Evolutionary conservation across 768 basidiomycete genomes (phyloP), one percentile per base, ranked within the genome.

Genomic region (Kondoa malvinella): DNA sequence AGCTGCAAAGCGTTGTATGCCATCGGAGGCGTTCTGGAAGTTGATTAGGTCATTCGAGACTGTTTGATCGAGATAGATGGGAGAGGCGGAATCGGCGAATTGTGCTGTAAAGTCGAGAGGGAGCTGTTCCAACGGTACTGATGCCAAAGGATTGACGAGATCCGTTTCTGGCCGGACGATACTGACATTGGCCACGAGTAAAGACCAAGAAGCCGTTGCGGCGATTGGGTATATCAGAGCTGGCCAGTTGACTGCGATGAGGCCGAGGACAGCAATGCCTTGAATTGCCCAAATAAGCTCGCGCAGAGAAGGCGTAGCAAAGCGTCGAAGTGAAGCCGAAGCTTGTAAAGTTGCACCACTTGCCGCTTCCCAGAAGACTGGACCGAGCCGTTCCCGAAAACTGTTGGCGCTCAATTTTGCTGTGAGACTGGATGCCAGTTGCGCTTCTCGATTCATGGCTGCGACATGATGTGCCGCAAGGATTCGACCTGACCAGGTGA

Each of bases 231-330:
- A 92, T 92, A 75, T 40, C 63, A 27, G 61, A 66, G 58, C 62
- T 29, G 60, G 94, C 94, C 94, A 99, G 75, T 89, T 82, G 26
- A 97, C 90, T 34, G 94, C 89, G 66, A 97, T 85, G 88, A 95
- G 92, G 33, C 85, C 85, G 16, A 99, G 80, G 33, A 86, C 73
- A 56, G 89, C 83, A 76, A 87, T 89, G 87, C 88, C 96, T 72
- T 95, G 92, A 0, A 92, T 88, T 74, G 92, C 90, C 76, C 90
- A 87, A 63, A 96, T 82, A 64, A 99, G 82, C 76, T 99, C 95
- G 65, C 92, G 81, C 78, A 92, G 79, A 3, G 90, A 89, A 1
- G 95, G 94, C 0, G 95, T 94, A 72, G 87, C 91, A 75, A 92
- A 97, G 64, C 92, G 81, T 79, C 57, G 57, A 4, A 59, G 95